Percentiles rank a stretch among this genome's conserved stretches.
These are phyloP conservation scores for Rhododendron mucronatum DNA, from an alignment of 148 eudicot genomes.

Conservation along the genomic window DNA sequence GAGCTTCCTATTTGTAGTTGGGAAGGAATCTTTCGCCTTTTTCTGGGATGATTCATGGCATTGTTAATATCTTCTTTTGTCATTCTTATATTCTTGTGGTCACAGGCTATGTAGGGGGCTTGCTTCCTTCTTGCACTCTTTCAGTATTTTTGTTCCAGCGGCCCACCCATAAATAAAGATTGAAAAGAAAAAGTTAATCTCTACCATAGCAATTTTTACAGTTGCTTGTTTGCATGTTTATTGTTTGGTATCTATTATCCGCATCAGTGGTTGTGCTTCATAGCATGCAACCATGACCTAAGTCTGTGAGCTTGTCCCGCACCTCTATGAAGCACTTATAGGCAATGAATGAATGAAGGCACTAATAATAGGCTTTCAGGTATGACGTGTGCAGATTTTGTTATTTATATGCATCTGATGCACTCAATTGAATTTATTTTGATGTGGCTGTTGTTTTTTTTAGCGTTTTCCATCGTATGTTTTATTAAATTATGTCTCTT, in stretches of 20 bases:
- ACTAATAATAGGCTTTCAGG: neutral
- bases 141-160: neutral
- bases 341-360: neutral
- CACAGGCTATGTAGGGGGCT: neutral
- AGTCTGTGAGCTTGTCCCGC: neutral
- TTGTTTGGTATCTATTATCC: neutral
- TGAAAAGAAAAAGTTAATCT: neutral
- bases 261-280: neutral
- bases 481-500: neutral
- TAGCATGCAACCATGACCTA: neutral
- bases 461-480: neutral
- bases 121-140: neutral
- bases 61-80: neutral
- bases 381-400: neutral
- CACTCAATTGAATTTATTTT: neutral
- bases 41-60: neutral
- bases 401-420: neutral
- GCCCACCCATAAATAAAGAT: neutral
- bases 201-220: neutral
- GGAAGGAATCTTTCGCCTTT: neutral
- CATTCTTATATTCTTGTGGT: neutral
- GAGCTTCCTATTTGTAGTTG: neutral
- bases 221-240: neutral
- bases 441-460: neutral
- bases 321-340: neutral